These are phyloP conservation scores for Acacia concinna DNA, from an alignment of 331 rosid genomes.

Conservation along the genomic window DNA sequence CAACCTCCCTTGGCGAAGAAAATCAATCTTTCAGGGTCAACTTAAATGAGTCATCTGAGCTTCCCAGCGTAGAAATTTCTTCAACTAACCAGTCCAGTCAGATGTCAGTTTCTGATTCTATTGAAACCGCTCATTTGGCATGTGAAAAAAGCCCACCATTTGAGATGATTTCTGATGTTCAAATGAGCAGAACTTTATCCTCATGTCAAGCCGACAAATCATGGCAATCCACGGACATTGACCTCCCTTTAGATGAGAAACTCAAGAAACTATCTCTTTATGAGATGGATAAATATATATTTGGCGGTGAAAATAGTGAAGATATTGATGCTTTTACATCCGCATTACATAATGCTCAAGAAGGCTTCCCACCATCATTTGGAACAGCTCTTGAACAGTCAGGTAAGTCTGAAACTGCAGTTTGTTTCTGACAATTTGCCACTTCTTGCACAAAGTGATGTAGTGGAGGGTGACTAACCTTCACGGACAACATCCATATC, in stretches of 20 bases:
- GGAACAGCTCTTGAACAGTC: not conserved
- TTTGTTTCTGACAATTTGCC: slow-evolving; percentile 34
- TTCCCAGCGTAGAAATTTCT: slow-evolving; percentile 33
- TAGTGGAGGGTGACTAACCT: slow-evolving; percentile 39
- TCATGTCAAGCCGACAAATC: slow-evolving; percentile 37
- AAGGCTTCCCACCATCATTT: not conserved
- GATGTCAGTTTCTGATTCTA: slow-evolving; percentile 36
- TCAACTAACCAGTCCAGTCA: slow-evolving; percentile 31
- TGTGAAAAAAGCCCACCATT: slow-evolving; percentile 17
- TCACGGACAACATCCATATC: slow-evolving; percentile 33
- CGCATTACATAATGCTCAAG: slow-evolving; percentile 51
- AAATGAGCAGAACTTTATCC: slow-evolving; percentile 35
- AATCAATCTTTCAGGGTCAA: slow-evolving; percentile 33
- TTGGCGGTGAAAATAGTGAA: slow-evolving; percentile 43
- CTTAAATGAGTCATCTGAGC: slow-evolving; percentile 35
- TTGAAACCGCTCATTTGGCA: slow-evolving; percentile 25
- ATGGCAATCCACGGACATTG: slow-evolving; percentile 26
- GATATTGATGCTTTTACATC: slow-evolving; percentile 56
- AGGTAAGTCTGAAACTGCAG: slow-evolving; percentile 6
- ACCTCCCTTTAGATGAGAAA: slow-evolving; percentile 47
- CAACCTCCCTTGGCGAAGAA: slow-evolving; percentile 31
- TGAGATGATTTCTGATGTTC: slow-evolving; percentile 28
- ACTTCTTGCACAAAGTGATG: slow-evolving; percentile 33
- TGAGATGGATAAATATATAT: slow-evolving; percentile 44
- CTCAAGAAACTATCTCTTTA: slow-evolving; percentile 40